These are phyloP conservation scores for Ophiostoma piceae DNA, from an alignment of 2,329 filamentous ascomycete genomes.

Conservation along the genomic window DNA sequence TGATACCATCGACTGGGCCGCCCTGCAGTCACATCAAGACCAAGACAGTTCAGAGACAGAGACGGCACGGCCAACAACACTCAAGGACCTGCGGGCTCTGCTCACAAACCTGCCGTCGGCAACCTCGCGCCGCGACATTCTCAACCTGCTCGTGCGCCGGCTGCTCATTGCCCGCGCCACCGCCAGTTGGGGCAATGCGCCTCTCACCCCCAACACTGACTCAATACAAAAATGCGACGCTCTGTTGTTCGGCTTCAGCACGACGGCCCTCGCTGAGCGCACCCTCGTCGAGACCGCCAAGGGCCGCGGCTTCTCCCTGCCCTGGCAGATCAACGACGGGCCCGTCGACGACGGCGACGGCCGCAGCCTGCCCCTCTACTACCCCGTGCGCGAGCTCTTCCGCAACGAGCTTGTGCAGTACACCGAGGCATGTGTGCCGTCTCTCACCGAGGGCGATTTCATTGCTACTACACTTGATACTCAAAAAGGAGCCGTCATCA, in stretches of 20 bases:
- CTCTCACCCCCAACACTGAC: neutral
- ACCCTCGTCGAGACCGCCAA: constrained; percentile 85
- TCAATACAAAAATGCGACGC: constrained; percentile 50
- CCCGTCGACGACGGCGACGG: constrained; percentile 29
- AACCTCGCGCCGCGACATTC: constrained; percentile 70
- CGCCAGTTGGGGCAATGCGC: neutral
- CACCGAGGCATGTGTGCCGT: constrained; percentile 47
- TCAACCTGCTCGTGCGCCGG: constrained; percentile 64
- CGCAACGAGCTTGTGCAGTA: constrained; percentile 73
- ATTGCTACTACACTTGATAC: constrained; percentile 35
- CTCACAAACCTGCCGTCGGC: constrained; percentile 62
- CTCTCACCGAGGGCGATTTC: constrained; percentile 24
- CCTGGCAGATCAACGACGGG: constrained; percentile 78
- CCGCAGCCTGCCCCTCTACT: constrained; percentile 51
- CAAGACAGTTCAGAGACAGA: too few relatives aligned
- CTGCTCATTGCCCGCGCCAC: constrained; percentile 61
- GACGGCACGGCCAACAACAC: constrained; percentile 25
- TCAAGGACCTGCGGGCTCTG: constrained; percentile 48
- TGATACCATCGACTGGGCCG: constrained; percentile 49
- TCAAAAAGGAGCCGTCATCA: constrained; percentile 42
- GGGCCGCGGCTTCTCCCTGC: constrained; percentile 76
- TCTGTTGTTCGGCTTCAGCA: constrained; percentile 78
- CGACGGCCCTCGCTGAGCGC: constrained; percentile 79
- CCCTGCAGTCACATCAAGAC: constrained; percentile 32
- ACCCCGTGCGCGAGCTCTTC: constrained; percentile 79